Evolutionary conservation across 345 rosid species (phyloP), one percentile per base, ranked within the genome.

Genomic region (Aquilaria malaccensis): DNA sequence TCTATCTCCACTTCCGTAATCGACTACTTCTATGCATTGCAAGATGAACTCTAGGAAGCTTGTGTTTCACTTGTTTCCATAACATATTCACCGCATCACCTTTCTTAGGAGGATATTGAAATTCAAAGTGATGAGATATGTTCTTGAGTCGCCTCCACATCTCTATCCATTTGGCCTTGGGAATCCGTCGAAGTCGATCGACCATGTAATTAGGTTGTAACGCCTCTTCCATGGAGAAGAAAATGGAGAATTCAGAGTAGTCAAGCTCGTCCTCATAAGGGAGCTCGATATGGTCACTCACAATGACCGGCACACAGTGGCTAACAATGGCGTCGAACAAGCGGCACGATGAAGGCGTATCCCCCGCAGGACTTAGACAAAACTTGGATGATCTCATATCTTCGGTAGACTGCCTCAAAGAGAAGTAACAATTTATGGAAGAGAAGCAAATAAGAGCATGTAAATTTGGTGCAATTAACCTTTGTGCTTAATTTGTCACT

Each of bases 311-410:
- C 50, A 89, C 74, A 70, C 98, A 89, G 75, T 87, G 95, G 73
- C 95, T 89, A 62, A 81, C 91, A 55, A 89, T 85, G 30, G 96
- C 98, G 50, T 89, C 96, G 45, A 88, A 92, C 31, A 89, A 69
- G 15, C 97, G 86, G 74, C 93, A 87, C 32, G 98, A 89, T 45
- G 98, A 87, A 56, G 98, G 98, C 11, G 98, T 87, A 55, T 92
- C 98, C 52, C 98, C 97, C 3, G 88, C 96, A 50, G 93, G 95
- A 79, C 85, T 79, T 41, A 92, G 80, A 64, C 98, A 92, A 72
- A 89, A 89, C 64, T 87, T 92, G 2, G 98, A 92, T 30, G 76
- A 76, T 22, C 97, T 86, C 98, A 87, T 89, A 54, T 89, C 96
- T 77, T 83, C 65, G 2, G 85, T 83, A 56, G 96, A 89, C 96